phyloP scores from a whole-genome alignment of 768 basidiomycete species.

The Cyathus striatus region DNA sequence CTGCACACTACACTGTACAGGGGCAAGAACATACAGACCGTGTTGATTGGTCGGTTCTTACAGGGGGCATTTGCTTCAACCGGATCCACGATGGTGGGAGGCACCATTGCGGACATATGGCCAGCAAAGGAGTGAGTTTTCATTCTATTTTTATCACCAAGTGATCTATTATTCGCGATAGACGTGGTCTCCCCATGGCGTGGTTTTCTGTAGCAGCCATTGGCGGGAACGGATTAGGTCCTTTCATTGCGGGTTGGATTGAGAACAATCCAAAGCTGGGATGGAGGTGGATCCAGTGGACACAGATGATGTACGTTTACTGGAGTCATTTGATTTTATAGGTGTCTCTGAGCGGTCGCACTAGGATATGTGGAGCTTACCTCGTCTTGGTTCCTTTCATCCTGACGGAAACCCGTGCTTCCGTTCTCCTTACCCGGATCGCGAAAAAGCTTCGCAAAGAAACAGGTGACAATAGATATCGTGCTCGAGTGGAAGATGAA shows the following conservation, averaged over 20 bases:
- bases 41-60: constrained; percentile 62
- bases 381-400: constrained; percentile 44
- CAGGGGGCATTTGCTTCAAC: constrained; percentile 67
- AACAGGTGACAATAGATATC: constrained; percentile 59
- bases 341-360: background rate
- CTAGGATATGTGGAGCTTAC: constrained; percentile 48
- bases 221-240: constrained; percentile 55
- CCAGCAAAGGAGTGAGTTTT: constrained; percentile 47
- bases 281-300: constrained; percentile 85
- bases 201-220: constrained; percentile 61
- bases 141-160: background rate
- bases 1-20: too few relatives aligned
- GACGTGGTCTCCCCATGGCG: constrained; percentile 77
- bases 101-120: constrained; percentile 74
- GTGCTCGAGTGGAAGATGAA: constrained; percentile 61
- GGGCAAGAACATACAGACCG: constrained; percentile 50
- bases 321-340: background rate
- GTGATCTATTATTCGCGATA: constrained; percentile 16
- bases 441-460: constrained; percentile 61
- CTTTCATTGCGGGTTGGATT: constrained; percentile 57
- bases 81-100: constrained; percentile 68
- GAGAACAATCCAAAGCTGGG: constrained; percentile 47
- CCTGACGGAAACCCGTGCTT: constrained; percentile 69
- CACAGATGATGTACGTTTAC: constrained; percentile 54
- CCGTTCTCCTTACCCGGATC: constrained; percentile 62